Evolutionary conservation across 495 filamentous ascomycete genomes (phyloP).

Genomic region (Filosporella fistucella): DNA sequence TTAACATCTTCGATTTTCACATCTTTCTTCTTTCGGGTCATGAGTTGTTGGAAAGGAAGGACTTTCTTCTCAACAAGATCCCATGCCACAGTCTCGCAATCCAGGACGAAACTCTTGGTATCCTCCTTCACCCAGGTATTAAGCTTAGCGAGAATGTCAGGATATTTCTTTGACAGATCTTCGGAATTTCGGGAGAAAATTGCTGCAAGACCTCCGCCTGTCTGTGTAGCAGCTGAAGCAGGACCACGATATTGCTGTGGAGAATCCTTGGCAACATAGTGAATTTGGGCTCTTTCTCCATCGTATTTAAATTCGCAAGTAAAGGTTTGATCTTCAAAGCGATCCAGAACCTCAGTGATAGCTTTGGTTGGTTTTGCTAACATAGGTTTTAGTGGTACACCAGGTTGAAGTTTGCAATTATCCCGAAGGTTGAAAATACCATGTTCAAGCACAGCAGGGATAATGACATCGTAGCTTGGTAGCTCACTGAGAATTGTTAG

Average conservation of each 20-base stretch:
- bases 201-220: slow-evolving; percentile 63
- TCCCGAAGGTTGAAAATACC: slow-evolving; percentile 78
- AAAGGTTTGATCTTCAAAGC: slow-evolving; percentile 92
- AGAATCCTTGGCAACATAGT: slow-evolving; percentile 86
- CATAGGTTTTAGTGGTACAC: slow-evolving; percentile 97
- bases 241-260: slow-evolving; percentile 55
- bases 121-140: slow-evolving; percentile 82
- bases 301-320: slow-evolving; percentile 99
- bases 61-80: slow-evolving; percentile 89
- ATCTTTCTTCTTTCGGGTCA: slow-evolving; percentile 97
- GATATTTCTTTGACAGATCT: slow-evolving; percentile 95
- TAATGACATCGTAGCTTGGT: slow-evolving; percentile 91
- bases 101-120: slow-evolving; percentile 90
- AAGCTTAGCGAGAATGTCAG: slow-evolving; percentile 86
- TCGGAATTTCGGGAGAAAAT: slow-evolving; percentile 98
- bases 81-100: slow-evolving; percentile 99
- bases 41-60: slow-evolving; percentile 92
- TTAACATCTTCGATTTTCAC: slow-evolving; percentile 97
- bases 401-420: slow-evolving; percentile 88
- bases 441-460: slow-evolving; percentile 80
- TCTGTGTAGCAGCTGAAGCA: slow-evolving; percentile 49
- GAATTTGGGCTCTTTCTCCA: slow-evolving; percentile 93
- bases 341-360: slow-evolving; percentile 96
- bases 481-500: slow-evolving; percentile 58
- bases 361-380: slow-evolving; percentile 97